A percentile compares a stretch with the other conserved stretches of the same genome.
These are phyloP conservation scores for Biscogniauxia sp. DNA, from an alignment of 2,329 filamentous ascomycete species.

Conservation along the genomic window DNA sequence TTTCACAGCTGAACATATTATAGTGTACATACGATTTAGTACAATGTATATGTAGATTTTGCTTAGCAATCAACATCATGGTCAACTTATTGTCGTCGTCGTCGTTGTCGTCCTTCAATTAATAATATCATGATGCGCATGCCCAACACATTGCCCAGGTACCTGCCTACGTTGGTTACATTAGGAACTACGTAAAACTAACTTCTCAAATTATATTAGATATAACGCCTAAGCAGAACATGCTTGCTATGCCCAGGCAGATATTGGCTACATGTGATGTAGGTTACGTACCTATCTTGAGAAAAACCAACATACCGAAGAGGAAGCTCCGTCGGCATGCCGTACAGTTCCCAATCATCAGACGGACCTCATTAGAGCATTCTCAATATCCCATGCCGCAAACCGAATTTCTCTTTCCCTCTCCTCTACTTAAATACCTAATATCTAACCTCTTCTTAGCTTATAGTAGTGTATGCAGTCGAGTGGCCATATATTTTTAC, in stretches of 20 bases:
- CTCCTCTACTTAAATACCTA: neutral
- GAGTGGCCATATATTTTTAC: too few relatives aligned
- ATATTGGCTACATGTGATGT: neutral
- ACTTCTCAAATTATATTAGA: too few relatives aligned
- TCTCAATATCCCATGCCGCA: neutral
- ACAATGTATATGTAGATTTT: neutral
- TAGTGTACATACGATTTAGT: neutral
- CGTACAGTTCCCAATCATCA: neutral
- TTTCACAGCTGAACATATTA: neutral
- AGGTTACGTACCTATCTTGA: neutral
- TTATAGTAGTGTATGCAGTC: too few relatives aligned
- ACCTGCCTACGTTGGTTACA: too few relatives aligned
- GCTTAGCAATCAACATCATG: neutral
- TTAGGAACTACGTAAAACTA: too few relatives aligned
- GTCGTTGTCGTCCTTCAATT: too few relatives aligned
- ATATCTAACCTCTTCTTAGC: too few relatives aligned
- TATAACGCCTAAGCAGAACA: neutral
- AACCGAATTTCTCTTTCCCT: neutral
- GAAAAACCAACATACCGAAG: neutral
- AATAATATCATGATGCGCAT: neutral
- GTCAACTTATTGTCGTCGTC: neutral
- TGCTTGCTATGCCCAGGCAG: neutral
- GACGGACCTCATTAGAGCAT: too few relatives aligned
- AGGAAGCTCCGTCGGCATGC: neutral
- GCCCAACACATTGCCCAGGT: too few relatives aligned